A percentile compares a stretch with the other conserved stretches of the same genome.
phyloP scores from a whole-genome alignment of 208 protist genomes.

The Trichomonas gallinae region DNA sequence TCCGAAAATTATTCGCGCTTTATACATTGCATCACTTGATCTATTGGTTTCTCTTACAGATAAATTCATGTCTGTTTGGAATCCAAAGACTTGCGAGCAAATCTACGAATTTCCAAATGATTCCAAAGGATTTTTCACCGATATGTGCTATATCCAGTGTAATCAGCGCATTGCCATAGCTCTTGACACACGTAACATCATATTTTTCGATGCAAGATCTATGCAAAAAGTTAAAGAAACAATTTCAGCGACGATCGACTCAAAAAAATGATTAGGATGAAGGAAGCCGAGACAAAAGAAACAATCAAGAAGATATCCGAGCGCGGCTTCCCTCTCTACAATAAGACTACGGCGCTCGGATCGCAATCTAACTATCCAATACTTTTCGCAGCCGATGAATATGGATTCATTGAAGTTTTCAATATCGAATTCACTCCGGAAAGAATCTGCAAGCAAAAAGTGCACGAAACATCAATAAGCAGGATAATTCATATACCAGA shows the following conservation, averaged over 20 bases:
- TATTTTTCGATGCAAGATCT: background rate
- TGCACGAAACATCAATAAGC: background rate
- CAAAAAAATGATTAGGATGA: background rate
- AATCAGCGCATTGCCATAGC: background rate
- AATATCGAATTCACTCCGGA: background rate
- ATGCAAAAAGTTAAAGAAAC: background rate
- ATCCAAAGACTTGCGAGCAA: background rate
- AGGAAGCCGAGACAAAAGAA: background rate
- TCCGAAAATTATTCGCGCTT: background rate
- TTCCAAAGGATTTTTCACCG: background rate
- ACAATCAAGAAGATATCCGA: background rate
- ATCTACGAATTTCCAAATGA: background rate
- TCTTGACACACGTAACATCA: background rate
- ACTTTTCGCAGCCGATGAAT: background rate
- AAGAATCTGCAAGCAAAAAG: background rate
- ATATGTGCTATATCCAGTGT: background rate
- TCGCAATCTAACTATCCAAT: background rate
- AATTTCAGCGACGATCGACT: background rate
- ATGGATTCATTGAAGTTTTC: background rate
- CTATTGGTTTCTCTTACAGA: background rate
- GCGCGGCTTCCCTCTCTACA: background rate
- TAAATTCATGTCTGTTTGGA: background rate
- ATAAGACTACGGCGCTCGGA: background rate
- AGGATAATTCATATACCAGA: background rate
- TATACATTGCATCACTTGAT: background rate